A percentile compares a stretch with the other conserved stretches of the same genome.
These are phyloP conservation scores for Ceratocystis alfenasii DNA, from an alignment of 2,329 filamentous ascomycete species.

Conservation along the genomic window DNA sequence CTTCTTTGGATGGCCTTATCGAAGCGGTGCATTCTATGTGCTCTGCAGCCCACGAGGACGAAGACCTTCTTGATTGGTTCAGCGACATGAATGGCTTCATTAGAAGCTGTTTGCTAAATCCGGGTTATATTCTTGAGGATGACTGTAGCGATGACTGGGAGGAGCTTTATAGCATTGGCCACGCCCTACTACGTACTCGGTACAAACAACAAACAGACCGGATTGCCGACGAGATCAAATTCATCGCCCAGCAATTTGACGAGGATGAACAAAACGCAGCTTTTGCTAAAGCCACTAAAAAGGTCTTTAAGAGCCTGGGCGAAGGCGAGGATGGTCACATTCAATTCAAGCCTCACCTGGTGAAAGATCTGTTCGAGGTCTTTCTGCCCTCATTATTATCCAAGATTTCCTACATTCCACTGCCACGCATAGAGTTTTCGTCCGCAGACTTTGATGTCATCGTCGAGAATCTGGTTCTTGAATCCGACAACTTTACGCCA, in stretches of 20 bases:
- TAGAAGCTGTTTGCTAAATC: conserved; percentile 70
- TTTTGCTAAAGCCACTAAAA: conserved; percentile 64
- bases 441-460: conserved; percentile 76
- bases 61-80: conserved; percentile 85
- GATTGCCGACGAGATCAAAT: conserved; percentile 80
- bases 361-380: conserved; percentile 79
- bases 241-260: conserved; percentile 79
- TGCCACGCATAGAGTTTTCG: conserved; percentile 86
- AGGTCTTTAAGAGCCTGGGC: conserved; percentile 78
- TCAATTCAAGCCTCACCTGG: conserved; percentile 79
- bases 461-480: conserved; percentile 87
- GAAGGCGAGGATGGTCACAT: conserved; percentile 74
- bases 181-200: conserved; percentile 75
- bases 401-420: conserved; percentile 76
- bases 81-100: conserved; percentile 63
- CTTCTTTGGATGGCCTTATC: conserved; percentile 76
- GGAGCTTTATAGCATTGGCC: conserved; percentile 69
- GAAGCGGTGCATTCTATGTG: conserved; percentile 78
- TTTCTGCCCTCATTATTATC: conserved; percentile 76
- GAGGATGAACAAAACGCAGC: conserved; percentile 74
- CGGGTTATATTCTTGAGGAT: conserved; percentile 83
- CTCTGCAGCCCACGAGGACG: conserved; percentile 70
- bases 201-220: conserved; percentile 79
- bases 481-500: conserved; percentile 93
- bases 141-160: conserved; percentile 72